These are phyloP conservation scores for Epichloe gansuensis DNA, from an alignment of 2,329 filamentous ascomycete genomes.

Conservation along the genomic window DNA sequence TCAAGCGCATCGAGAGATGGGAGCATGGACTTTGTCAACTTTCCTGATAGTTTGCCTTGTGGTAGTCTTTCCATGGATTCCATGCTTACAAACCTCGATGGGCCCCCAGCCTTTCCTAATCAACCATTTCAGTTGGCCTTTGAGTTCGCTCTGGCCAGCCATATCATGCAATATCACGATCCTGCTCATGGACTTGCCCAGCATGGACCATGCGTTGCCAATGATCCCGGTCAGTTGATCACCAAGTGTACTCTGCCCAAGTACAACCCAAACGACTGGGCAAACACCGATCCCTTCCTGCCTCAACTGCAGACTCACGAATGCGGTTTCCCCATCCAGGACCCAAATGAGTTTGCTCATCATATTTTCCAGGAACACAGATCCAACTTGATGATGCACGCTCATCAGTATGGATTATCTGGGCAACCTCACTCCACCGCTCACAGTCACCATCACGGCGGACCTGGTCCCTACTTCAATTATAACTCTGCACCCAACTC, in stretches of 20 bases:
- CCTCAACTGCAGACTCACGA: conserved; percentile 10
- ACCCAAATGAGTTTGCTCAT: conserved; percentile 15
- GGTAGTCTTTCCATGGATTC: conserved; percentile 12
- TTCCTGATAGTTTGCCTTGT: conserved; percentile 10
- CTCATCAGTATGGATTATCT: conserved; percentile 6
- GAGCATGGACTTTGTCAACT: conserved; percentile 3
- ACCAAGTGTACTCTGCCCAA: conserved; percentile 17
- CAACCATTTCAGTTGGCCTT: conserved; percentile 11
- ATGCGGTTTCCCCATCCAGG: conserved; percentile 17
- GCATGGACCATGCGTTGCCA: conserved; percentile 15
- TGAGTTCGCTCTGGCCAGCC: conserved; percentile 15
- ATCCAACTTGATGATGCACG: conserved; percentile 7
- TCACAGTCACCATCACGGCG: conserved; percentile 1
- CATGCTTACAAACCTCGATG: conserved; percentile 6
- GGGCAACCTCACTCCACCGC: background rate
- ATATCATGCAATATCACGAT: conserved; percentile 19
- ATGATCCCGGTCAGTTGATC: conserved; percentile 14
- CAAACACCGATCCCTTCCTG: conserved; percentile 8
- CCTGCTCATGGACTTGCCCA: conserved; percentile 12
- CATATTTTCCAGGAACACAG: conserved; percentile 19
- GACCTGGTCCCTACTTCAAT: conserved; percentile 1
- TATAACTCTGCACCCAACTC: background rate
- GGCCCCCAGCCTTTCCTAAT: conserved; percentile 3
- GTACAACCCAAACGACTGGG: conserved; percentile 6
- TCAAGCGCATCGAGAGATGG: conserved; percentile 1